Evolutionary conservation across 441 rosid genomes (phyloP), one percentile per base, ranked within the genome.

Genomic region (Biscutella laevigata): DNA sequence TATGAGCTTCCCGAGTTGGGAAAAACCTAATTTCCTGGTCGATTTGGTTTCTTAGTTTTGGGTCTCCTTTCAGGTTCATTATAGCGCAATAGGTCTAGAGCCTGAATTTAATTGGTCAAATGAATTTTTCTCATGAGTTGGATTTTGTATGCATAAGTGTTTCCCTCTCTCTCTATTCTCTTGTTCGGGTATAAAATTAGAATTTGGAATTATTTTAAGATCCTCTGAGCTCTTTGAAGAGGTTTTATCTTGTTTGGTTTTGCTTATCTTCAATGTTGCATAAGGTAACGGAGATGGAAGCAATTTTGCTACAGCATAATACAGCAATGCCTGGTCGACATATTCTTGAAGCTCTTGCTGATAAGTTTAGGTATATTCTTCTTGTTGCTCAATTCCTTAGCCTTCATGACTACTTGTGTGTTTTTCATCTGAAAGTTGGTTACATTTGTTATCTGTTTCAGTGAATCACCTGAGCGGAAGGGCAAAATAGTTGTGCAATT

Each of bases 221-320:
- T 21, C 45, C 45, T 15, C 8, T 54, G 29, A 53, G 15, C 54
- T 41, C 6, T 34, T 34, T 6, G 4, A 35, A 10, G 51, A 59
- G 19, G 46, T 5, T 46, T 53, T 19, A 25, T 44, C 16, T 39
- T 60, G 16, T 55, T 67, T 54, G 39, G 0, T 37, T 16, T 57
- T 44, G 17, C 47, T 42, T 27, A 56, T 68, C 9, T 21, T 47
- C 15, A 26, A 6, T 24, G 21, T 59, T 7, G 62, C 25, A 35
- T n/a, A 87, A 92, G 99, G 99, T 88, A 25, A 59, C 64, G 14
- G 97, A 88, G 82, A 88, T 92, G 99, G 99, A 92, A 65, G 70
- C 74, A 56, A 75, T 92, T 64, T 67, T 92, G 80, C 86, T 73
- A 73, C 88, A 82, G 53, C 86, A 92, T 71, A 60, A 82, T 32